Conservation (phyloP, 2,329 filamentous ascomycete species). For the Aspergillus sp. region DNA sequence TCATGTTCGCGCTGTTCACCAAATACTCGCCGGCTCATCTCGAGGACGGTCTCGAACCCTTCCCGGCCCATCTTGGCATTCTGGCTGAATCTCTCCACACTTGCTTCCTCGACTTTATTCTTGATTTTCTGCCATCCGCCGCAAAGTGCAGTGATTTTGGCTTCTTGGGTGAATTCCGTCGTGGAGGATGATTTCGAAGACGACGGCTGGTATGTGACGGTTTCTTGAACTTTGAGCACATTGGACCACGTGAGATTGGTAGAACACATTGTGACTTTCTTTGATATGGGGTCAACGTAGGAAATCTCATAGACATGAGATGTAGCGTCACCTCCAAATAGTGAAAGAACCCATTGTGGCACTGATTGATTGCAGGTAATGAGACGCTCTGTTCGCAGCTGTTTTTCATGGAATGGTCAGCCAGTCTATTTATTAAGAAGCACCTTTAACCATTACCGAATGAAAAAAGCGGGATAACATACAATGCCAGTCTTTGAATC, state of each 20-base stretch:
- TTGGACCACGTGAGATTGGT: conserved; percentile 93
- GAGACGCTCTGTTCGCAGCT: conserved; percentile 68
- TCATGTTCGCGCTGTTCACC: conserved; percentile 75
- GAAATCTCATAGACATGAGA: conserved; percentile 92
- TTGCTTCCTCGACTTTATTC: conserved; percentile 90
- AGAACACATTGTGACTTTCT: conserved; percentile 94
- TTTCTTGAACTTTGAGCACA: conserved; percentile 86
- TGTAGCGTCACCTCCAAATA: conserved; percentile 75
- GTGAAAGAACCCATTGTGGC: conserved; percentile 58
- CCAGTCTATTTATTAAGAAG: not conserved
- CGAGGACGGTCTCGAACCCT: conserved; percentile 90
- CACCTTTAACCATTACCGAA: not conserved
- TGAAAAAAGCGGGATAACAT: conserved; percentile 29
- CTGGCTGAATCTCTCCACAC: conserved; percentile 82
- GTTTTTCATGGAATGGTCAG: conserved; percentile 9
- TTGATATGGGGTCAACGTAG: conserved; percentile 78
- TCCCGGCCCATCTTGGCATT: conserved; percentile 88
- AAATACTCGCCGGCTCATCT: conserved; percentile 88
- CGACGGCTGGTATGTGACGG: conserved; percentile 75
- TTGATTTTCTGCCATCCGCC: conserved; percentile 97
- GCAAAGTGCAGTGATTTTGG: conserved; percentile 87
- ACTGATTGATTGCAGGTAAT: conserved; percentile 47
- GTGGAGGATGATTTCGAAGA: conserved; percentile 43
- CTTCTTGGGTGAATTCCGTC: conserved; percentile 84
- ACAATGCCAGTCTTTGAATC: conserved; percentile 64